Evolutionary conservation across 2,329 filamentous ascomycete genomes (phyloP).

Genomic region (Blumeriella jaapii): DNA sequence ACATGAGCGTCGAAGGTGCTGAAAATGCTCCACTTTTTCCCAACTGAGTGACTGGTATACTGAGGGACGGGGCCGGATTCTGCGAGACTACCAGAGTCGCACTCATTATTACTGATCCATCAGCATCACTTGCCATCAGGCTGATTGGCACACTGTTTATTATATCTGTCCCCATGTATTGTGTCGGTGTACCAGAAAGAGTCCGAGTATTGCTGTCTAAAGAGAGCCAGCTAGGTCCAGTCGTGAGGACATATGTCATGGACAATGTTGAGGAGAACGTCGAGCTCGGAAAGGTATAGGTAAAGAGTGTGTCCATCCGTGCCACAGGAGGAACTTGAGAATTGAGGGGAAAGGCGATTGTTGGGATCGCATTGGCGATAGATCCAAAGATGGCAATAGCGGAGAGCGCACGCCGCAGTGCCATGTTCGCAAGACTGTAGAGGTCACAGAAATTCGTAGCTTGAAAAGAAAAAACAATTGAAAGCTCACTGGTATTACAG

Average conservation of each 20-base stretch:
- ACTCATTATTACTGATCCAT: constrained; percentile 50
- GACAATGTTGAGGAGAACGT: constrained; percentile 56
- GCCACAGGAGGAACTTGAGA: constrained; percentile 75
- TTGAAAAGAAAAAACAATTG: not conserved
- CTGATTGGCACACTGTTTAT: constrained; percentile 36
- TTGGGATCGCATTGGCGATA: constrained; percentile 26
- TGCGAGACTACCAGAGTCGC: constrained; percentile 61
- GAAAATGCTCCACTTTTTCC: constrained; percentile 46
- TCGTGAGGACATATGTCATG: constrained; percentile 55
- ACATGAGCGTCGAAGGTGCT: constrained; percentile 45
- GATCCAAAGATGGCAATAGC: constrained; percentile 14
- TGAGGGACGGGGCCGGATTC: constrained; percentile 40
- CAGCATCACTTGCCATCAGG: constrained; percentile 57
- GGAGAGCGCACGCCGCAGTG: constrained; percentile 14
- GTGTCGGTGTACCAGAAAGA: constrained; percentile 55
- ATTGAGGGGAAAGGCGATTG: constrained; percentile 61
- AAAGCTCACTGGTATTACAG: not conserved
- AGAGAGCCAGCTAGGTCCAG: constrained; percentile 62
- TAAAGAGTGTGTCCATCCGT: constrained; percentile 53
- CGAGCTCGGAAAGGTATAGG: constrained; percentile 57
- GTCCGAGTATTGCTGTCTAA: constrained; percentile 53
- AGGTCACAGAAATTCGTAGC: not conserved
- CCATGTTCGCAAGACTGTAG: constrained; percentile 8
- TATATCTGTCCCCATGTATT: constrained; percentile 45
- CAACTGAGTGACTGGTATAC: constrained; percentile 46